A percentile compares a stretch with the other conserved stretches of the same genome.
phyloP scores from a whole-genome alignment of 1,284 basidiomycete species.

The Cutaneotrichosporon mucoides region DNA sequence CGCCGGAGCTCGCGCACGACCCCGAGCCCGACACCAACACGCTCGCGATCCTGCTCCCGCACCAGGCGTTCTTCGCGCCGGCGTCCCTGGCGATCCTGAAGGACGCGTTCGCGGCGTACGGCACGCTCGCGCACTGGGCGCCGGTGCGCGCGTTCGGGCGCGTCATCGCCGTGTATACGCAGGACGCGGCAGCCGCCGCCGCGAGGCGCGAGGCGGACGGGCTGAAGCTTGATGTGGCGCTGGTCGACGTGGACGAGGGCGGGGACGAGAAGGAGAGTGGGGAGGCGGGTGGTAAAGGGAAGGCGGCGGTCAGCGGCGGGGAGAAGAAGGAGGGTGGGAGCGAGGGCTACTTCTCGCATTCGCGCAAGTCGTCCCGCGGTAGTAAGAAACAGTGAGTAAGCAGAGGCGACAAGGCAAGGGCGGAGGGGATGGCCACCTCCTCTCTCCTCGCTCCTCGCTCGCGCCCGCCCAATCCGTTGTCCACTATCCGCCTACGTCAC shows the following conservation, averaged over 20 bases:
- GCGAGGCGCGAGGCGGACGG: constrained; percentile 47
- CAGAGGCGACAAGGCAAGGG: neutral
- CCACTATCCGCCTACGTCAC: too few relatives aligned
- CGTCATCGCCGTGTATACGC: constrained; percentile 71
- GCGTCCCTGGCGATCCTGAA: constrained; percentile 62
- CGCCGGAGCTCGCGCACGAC: constrained; percentile 25
- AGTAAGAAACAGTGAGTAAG: constrained; percentile 10
- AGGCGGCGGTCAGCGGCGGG: too few relatives aligned
- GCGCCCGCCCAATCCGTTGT: too few relatives aligned
- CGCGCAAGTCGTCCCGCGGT: constrained; percentile 10
- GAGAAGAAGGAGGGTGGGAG: neutral
- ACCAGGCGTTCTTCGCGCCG: constrained; percentile 64
- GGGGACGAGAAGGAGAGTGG: neutral
- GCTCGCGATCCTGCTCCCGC: constrained; percentile 62
- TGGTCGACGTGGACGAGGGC: neutral
- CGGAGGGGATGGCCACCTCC: too few relatives aligned
- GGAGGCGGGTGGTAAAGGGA: neutral
- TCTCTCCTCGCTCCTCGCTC: too few relatives aligned
- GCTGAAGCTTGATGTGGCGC: constrained; percentile 28
- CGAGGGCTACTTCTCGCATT: constrained; percentile 9
- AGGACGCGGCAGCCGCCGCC: constrained; percentile 48
- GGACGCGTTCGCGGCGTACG: constrained; percentile 67
- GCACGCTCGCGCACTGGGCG: constrained; percentile 77
- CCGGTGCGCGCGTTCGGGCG: constrained; percentile 74
- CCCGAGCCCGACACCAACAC: constrained; percentile 57